Evolutionary conservation across 129 eudicot species (phyloP), one percentile per base, ranked within the genome.

Genomic region (Pittosporum tobira): DNA sequence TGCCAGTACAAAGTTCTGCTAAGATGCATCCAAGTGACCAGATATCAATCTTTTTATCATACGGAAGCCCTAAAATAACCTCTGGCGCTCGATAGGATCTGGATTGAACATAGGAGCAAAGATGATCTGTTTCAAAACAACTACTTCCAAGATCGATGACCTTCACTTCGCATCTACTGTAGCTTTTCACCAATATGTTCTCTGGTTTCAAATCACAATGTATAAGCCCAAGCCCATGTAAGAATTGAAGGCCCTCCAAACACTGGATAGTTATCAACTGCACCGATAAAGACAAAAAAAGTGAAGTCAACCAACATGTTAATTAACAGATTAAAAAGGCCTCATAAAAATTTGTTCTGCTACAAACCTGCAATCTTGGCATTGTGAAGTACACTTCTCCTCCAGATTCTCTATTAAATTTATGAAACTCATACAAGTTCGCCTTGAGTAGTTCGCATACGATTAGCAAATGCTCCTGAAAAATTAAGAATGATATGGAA

Each of bases 11-110:
- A 53, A 88, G 96, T 80, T 88, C 96, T 22, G 96, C 96, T 74
- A 88, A 72, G 61, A 88, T 88, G 88, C 96, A 88, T 19, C 96
- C 96, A 61, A 88, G 96, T 25, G 96, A 88, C 96, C 96, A 88
- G 11, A 88, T 61, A 60, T 88, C 96, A 19, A 88, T 88, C 71
- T 81, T 88, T 67, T 88, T 88, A 61, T 79, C 84, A 79, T 88
- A 88, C 55, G 96, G 82, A 61, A 88, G 87, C 14, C 96, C 96
- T 65, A 88, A 61, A 57, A 88, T 81, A 60, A 88, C 96, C 64
- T 88, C 96, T 19, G 96, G 96, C 27, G 96, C 96, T 15, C 96
- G 85, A 54, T 88, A 88, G 13, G 96, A 88, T 70, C 96, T 76
- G 18, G 96, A 88, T 43, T 88, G 96, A 36, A 88, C 96, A 65